These are phyloP conservation scores for Collybiopsis confluens DNA, from an alignment of 768 basidiomycete genomes.

Conservation along the genomic window DNA sequence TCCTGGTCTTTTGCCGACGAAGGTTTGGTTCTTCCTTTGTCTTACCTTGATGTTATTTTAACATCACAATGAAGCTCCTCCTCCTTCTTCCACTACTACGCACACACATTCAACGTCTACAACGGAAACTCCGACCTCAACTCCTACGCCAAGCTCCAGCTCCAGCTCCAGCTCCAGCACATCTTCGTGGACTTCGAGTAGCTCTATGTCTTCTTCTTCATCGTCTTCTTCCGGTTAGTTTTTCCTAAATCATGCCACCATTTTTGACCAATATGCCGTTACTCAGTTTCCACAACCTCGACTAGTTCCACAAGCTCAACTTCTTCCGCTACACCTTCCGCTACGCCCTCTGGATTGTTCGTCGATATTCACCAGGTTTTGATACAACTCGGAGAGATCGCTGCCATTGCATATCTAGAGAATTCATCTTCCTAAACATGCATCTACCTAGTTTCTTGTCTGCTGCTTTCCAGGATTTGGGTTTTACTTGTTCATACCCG, in stretches of 20 bases:
- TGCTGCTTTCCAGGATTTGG: neutral
- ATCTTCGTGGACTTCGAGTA: constrained; percentile 1
- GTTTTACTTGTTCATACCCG: neutral
- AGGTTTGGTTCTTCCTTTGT: neutral
- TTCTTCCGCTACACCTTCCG: neutral
- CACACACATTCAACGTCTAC: constrained; percentile 2
- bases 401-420: neutral
- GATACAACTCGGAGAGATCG: neutral
- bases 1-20: constrained; percentile 33
- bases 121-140: neutral
- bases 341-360: neutral
- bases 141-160: constrained; percentile 7
- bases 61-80: neutral
- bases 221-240: constrained; percentile 2
- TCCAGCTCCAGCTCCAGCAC: constrained; percentile 4
- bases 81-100: constrained; percentile 8
- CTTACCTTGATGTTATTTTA: constrained; percentile 14
- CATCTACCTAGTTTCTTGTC: neutral
- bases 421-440: neutral
- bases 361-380: neutral
- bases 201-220: neutral
- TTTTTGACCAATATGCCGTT: no score
- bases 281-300: neutral
- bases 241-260: neutral
- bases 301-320: neutral